Evolutionary conservation across 495 filamentous ascomycete genomes (phyloP).

Genomic region (Aspergillus haitiensis): DNA sequence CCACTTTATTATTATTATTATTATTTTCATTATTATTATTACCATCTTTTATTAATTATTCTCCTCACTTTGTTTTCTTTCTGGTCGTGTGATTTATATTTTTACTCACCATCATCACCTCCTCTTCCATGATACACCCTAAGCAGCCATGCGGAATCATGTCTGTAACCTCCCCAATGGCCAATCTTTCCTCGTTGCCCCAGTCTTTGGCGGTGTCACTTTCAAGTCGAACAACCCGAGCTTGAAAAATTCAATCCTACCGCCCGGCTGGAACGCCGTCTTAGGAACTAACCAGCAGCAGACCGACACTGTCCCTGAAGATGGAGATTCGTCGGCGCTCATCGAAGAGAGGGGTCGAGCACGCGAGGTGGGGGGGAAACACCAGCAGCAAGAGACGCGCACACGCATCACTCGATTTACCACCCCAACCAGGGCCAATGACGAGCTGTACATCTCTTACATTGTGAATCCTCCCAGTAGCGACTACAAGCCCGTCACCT

Average conservation of each 20-base stretch:
- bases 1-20: conserved; percentile 25
- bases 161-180: conserved; percentile 76
- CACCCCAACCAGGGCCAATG: conserved; percentile 69
- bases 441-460: conserved; percentile 85
- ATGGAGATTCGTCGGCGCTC: conserved; percentile 25
- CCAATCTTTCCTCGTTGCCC: conserved; percentile 73
- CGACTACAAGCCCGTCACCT: conserved; percentile 75
- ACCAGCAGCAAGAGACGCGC: conserved; percentile 21
- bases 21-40: neutral
- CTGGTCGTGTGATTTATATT: neutral
- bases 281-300: conserved; percentile 60
- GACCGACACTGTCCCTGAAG: conserved; percentile 13
- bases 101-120: conserved; percentile 7
- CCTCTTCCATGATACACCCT: conserved; percentile 10
- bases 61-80: neutral
- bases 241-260: conserved; percentile 66
- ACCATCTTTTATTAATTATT: conserved; percentile 3
- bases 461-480: conserved; percentile 78
- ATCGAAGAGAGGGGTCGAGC: conserved; percentile 12
- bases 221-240: conserved; percentile 82
- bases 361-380: conserved; percentile 17
- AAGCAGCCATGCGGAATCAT: conserved; percentile 34
- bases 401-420: conserved; percentile 55
- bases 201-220: conserved; percentile 82
- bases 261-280: conserved; percentile 85